Conservation (phyloP, 2,329 filamentous ascomycete genomes). For the Apiospora malaysiana region DNA sequence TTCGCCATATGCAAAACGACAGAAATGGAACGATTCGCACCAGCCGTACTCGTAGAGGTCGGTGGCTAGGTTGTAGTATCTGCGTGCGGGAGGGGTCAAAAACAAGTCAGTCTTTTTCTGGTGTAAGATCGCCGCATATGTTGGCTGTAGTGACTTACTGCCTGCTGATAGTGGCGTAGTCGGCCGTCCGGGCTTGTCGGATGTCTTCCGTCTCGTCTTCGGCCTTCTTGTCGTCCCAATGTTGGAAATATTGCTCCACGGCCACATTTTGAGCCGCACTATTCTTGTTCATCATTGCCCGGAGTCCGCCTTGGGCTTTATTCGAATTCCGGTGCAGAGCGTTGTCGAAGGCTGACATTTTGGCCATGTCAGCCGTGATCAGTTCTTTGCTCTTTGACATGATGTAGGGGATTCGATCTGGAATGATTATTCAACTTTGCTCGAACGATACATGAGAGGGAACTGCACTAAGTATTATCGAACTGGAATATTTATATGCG, state of each 20-base stretch:
- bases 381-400: constrained; percentile 21
- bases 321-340: constrained; percentile 68
- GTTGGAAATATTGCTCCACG: constrained; percentile 79
- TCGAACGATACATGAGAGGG: too few species aligned
- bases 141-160: constrained; percentile 56
- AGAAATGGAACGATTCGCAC: constrained; percentile 80
- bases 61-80: constrained; percentile 77
- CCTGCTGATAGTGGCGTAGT: constrained; percentile 75
- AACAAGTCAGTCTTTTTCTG: not conserved
- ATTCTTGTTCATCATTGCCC: constrained; percentile 72
- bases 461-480: not conserved
- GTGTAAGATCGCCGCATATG: not conserved
- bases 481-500: not conserved
- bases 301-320: constrained; percentile 59
- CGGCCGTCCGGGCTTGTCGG: constrained; percentile 63
- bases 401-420: not conserved
- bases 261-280: constrained; percentile 69
- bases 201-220: constrained; percentile 68
- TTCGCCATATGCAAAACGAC: constrained; percentile 74
- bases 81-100: constrained; percentile 34
- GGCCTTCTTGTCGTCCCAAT: constrained; percentile 75
- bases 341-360: constrained; percentile 58
- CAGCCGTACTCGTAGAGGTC: constrained; percentile 80
- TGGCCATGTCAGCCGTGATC: constrained; percentile 23
- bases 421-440: not conserved